Conservation (phyloP, 164 flowering plant genomes). For the Stephania cephalantha region DNA sequence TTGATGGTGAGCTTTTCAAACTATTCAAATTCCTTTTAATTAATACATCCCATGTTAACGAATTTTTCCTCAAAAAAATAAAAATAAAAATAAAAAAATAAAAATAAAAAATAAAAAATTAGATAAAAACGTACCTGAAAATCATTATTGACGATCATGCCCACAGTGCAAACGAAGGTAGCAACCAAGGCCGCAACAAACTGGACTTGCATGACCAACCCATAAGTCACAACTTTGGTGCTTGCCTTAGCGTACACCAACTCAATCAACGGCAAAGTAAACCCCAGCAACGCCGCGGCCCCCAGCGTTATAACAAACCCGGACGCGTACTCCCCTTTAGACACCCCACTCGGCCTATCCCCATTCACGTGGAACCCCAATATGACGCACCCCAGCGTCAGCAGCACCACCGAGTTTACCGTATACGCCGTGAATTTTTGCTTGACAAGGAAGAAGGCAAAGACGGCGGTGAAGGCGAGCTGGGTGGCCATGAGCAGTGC, state of each 20-base stretch:
- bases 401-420: constrained; percentile 22
- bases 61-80: too few relatives aligned
- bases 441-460: constrained; percentile 22
- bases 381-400: constrained; percentile 24
- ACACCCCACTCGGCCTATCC: constrained; percentile 20
- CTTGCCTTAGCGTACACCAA: constrained; percentile 12
- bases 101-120: too few relatives aligned
- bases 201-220: constrained; percentile 24
- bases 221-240: constrained; percentile 13
- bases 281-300: constrained; percentile 17
- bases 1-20: too few relatives aligned
- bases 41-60: too few relatives aligned
- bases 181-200: constrained; percentile 16
- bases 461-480: constrained; percentile 31
- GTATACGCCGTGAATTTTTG: constrained; percentile 26
- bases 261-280: constrained; percentile 19
- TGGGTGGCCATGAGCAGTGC: constrained; percentile 24
- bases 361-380: constrained; percentile 20
- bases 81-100: too few relatives aligned
- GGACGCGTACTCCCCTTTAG: constrained; percentile 12
- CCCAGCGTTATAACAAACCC: constrained; percentile 23
- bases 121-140: constrained; percentile 13
- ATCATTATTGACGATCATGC: constrained; percentile 25
- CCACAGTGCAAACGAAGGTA: constrained; percentile 18
- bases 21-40: too few relatives aligned